phyloP scores from a whole-genome alignment of 83 land plant genomes.

The Thuja plicata region DNA sequence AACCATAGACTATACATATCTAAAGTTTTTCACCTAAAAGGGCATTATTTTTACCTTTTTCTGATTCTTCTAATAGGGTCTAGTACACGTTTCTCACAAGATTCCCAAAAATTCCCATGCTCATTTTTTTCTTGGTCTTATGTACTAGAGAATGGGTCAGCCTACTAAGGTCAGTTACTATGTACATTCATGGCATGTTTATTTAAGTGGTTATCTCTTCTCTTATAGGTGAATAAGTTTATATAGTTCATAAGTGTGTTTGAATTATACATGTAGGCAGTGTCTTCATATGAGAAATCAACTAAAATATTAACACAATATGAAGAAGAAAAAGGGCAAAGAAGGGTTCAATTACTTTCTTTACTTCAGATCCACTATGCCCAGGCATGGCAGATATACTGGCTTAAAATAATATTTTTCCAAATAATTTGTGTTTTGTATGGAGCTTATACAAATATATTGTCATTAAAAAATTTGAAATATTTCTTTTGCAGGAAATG shows the following conservation, averaged over 20 bases:
- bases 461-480: neutral
- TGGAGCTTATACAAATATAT: neutral
- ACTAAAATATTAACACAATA: constrained; percentile 55
- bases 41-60: neutral
- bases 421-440: neutral
- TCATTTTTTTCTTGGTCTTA: constrained; percentile 79
- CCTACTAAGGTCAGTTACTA: constrained; percentile 61
- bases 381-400: constrained; percentile 43
- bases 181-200: neutral
- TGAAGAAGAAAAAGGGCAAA: constrained; percentile 62
- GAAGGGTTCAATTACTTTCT: constrained; percentile 68
- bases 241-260: neutral
- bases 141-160: constrained; percentile 85
- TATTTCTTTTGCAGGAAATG: constrained; percentile 4
- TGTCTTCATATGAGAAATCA: constrained; percentile 75
- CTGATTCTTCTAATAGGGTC: constrained; percentile 43
- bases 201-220: neutral
- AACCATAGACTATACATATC: neutral
- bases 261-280: constrained; percentile 49
- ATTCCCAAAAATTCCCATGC: constrained; percentile 92
- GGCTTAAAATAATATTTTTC: neutral
- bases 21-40: neutral
- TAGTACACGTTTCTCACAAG: constrained; percentile 78
- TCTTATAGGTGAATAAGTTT: neutral
- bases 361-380: constrained; percentile 75